These are phyloP conservation scores for Aspergillus versicolor DNA, from an alignment of 2,329 filamentous ascomycete genomes.

Conservation along the genomic window DNA sequence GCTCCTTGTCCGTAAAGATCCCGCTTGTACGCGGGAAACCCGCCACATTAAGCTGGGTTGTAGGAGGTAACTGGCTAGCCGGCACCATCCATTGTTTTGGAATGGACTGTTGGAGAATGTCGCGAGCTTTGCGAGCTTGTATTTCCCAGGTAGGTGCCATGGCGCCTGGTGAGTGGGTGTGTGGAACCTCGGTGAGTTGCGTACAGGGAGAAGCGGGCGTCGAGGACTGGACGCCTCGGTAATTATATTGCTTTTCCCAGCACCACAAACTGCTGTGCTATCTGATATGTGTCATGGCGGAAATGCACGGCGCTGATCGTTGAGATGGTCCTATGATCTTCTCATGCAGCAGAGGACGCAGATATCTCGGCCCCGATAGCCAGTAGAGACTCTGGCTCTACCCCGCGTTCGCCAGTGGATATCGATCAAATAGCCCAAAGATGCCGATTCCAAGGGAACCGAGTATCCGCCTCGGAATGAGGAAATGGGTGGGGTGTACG, in stretches of 20 bases:
- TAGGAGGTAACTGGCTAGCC: constrained; percentile 25
- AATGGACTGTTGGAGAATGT: constrained; percentile 34
- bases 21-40: constrained; percentile 44
- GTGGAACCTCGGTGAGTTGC: too few relatives aligned
- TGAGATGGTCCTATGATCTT: too few relatives aligned
- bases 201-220: too few relatives aligned
- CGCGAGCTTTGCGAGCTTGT: constrained; percentile 33
- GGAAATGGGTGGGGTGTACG: not conserved
- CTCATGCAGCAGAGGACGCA: too few relatives aligned
- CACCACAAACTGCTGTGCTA: too few relatives aligned
- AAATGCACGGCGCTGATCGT: too few relatives aligned
- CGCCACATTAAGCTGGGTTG: constrained; percentile 29
- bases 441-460: not conserved
- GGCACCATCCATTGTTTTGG: constrained; percentile 37
- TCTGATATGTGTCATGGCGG: too few relatives aligned
- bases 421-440: not conserved
- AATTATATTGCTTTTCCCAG: too few relatives aligned
- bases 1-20: constrained; percentile 49
- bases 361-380: too few relatives aligned
- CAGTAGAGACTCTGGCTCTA: too few relatives aligned
- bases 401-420: not conserved
- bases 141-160: constrained; percentile 31
- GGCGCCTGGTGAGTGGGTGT: not conserved
- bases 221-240: too few relatives aligned
- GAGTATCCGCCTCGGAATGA: not conserved